Base-by-base conservation (phyloP, 805 yeast species). In the Candida easanensis region DNA sequence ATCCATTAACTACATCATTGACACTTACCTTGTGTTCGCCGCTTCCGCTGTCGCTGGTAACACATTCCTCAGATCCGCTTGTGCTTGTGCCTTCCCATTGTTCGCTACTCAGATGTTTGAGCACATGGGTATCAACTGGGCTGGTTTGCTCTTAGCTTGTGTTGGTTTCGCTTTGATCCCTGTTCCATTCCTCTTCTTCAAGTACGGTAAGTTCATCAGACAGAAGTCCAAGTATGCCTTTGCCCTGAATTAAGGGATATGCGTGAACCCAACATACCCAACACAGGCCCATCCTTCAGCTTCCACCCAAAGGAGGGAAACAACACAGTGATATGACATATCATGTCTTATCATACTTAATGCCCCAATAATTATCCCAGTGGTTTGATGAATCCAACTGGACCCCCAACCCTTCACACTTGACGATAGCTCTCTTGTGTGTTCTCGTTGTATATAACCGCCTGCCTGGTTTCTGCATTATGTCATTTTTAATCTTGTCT, bases 21-120 rank as follows among this genome's bases (percentile, higher is more conserved):
- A 86, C 61, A 69, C 81, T 21, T 86, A 86, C 60, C 68, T 83
- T 47, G 53, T 76, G 41, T 76, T 80, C 58, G 88, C 93, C 2
- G 95, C 95, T 5, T 82, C 90, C 20, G 91, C 88, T 3, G 65
- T 83, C 46, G 87, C 89, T 3, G 88, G 79, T 8, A 84, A 84
- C 60, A 78, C 90, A 0, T 73, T 85, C 56, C 61, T 84, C 58
- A 77, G 93, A 65, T 77, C 86, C 3, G 66, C 70, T 0, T 78
- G 80, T 50, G 91, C 86, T 39, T 85, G 83, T 20, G 79, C 78
- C 0, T 80, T 80, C 74, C 88, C 88, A 33, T 66, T 86, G 42
- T 86, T 86, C 58, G 85, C 88, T 1, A 65, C 73, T 3, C 80
- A 74, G 51, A 82, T 87, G 90, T 84, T 85, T 63, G 61, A 68